Evolutionary conservation across 1,284 basidiomycete genomes (phyloP).

Genomic region (Caloboletus firmus): DNA sequence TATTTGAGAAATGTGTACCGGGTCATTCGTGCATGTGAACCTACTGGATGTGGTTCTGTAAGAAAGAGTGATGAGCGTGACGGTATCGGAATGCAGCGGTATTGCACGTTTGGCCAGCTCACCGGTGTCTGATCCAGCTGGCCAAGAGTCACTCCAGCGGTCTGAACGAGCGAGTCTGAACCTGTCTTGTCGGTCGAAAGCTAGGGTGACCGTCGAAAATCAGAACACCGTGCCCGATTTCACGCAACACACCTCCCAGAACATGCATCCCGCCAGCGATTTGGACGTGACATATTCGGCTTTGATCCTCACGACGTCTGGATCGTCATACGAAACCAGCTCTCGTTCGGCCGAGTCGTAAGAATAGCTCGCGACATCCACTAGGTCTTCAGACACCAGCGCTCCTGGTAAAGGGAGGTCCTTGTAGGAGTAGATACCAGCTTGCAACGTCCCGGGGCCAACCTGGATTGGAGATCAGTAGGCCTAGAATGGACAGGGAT

Average conservation of each 20-base stretch:
- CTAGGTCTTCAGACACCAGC: constrained; percentile 67
- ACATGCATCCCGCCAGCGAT: constrained; percentile 76
- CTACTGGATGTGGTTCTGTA: constrained; percentile 67
- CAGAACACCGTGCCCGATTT: background rate
- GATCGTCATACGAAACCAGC: constrained; percentile 81
- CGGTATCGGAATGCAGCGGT: background rate
- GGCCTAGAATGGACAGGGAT: background rate
- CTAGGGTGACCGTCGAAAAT: constrained; percentile 25
- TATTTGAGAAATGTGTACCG: background rate
- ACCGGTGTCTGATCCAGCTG: constrained; percentile 56
- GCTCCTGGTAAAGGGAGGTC: constrained; percentile 68
- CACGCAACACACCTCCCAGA: constrained; percentile 64
- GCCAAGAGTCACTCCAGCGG: constrained; percentile 49
- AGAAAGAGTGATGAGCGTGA: background rate
- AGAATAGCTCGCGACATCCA: constrained; percentile 76
- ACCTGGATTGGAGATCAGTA: constrained; percentile 44
- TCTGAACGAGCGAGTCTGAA: constrained; percentile 54
- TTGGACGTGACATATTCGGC: constrained; percentile 69
- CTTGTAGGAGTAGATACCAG: constrained; percentile 66
- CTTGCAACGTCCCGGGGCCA: constrained; percentile 57
- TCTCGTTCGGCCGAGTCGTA: constrained; percentile 67
- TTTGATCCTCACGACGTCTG: constrained; percentile 71
- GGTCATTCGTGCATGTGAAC: constrained; percentile 5
- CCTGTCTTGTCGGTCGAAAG: constrained; percentile 66
- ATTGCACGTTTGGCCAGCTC: background rate